Base-by-base conservation (phyloP, 1,284 basidiomycete genomes). In the Boletus mariae region DNA sequence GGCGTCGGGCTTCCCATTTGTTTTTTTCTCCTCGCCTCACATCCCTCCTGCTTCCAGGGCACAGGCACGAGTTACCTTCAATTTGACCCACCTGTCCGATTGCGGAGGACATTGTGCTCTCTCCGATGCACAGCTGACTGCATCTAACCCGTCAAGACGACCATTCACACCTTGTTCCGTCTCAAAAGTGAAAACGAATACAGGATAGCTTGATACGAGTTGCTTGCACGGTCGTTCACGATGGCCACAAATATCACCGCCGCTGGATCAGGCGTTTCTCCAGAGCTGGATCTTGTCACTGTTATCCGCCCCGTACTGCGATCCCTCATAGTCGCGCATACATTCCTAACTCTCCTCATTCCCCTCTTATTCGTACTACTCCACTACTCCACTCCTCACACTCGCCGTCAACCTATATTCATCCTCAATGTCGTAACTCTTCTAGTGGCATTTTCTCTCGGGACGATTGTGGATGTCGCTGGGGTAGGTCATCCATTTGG, bases 371-470 rank as follows among this genome's bases (percentile, higher is more conserved):
- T 52, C 20, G 54, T 58, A 34, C 34, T 67, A 15, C 59, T 68
- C 47, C 57, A 59, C n/a, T 58, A 65, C 26, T 69, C 67, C 15
- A 69, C 61, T 20, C 49, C 59, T 8, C 32, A 46, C 26, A 45
- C 53, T 17, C 57, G 65, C 2, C 55, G 60, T 20, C 53, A 49
- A 9, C 64, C 60, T 6, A 68, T 66, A 25, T 67, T 69, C 25
- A 55, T 61, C 12, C 56, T 67, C 17, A 64, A 66, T 34, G 47
- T 59, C 11, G 5, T 53, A 34, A 31, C 47, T 11, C 17, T 56
- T 28, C 3, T 26, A 2, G 13, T 63, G 7, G 62, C 54, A 17
- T 26, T 64, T n/a, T 6, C 37, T 10, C 44, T 35, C 25, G 54
- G 52, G 15, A 5, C 55, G 6, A 26, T 45, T 32, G 7, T 17